Evolutionary conservation across 495 filamentous ascomycete genomes (phyloP), one percentile per base, ranked within the genome.

Genomic region (Venustampulla echinocandica): DNA sequence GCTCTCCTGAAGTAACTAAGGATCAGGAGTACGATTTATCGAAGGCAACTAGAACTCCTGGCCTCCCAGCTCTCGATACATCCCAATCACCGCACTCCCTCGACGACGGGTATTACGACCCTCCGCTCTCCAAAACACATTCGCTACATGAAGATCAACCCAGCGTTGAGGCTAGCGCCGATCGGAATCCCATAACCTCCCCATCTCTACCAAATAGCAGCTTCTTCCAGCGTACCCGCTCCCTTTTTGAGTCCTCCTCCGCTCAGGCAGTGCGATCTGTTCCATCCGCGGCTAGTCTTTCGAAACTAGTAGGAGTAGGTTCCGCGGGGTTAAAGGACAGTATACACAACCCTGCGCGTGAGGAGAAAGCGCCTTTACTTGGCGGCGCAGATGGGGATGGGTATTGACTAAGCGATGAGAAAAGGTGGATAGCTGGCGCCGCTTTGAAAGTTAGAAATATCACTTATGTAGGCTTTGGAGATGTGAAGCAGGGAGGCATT

Each of bases 201-300:
- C n/a, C n/a, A n/a, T n/a, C n/a, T n/a, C n/a, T n/a, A n/a, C n/a
- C n/a, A n/a, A n/a, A n/a, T n/a, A n/a, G n/a, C n/a, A n/a, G n/a
- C n/a, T n/a, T 51, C 32, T 51, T 55, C 39, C 53, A 55, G 23
- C 52, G 52, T 22, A 52, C 53, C 7, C 49, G 49, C 10, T 48
- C 44, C 3, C 33, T 56, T 6, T 56, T 56, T 24, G 53, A 56
- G 38, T 15, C 53, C 11, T 21, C 33, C 1, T 15, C 53, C 24
- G 15, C 25, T 7, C 4, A 7, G 6, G 9, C 10, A 10, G 9
- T 21, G 3, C 39, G 36, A 34, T 38, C 43, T 4, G 32, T 27
- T n/a, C 14, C 53, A 4, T 20, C 22, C n/a, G n/a, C n/a, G n/a
- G n/a, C n/a, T n/a, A n/a, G n/a, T n/a, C 11, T 14, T 14, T 7